Base-by-base conservation (phyloP, 1,284 basidiomycete genomes). In the Ceratobasidium sp. region DNA sequence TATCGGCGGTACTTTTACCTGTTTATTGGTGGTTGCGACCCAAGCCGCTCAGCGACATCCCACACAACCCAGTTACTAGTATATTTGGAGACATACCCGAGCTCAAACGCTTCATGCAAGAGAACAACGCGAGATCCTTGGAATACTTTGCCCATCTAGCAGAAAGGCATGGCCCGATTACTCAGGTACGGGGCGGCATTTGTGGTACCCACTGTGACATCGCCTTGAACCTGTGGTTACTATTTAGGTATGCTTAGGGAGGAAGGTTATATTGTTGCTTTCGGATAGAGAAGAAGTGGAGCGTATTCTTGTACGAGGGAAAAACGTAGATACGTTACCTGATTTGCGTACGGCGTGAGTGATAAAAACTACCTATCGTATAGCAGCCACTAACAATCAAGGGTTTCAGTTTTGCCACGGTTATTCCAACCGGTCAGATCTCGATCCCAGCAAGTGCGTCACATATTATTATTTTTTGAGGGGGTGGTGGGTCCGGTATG, bases 51-150 rank as follows among this genome's bases (percentile, higher is more conserved):
- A 27, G 22, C 8, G 13, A 34, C 34, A 53, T 68, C n/a, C 65
- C 65, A n/a, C 65, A 68, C 19, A 68, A 68, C 24, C 65, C 65
- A 8, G 19, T 68, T n/a, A 68, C 48, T 2, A 54, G 65, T 14
- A 22, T 68, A 6, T 41, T 37, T 29, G 65, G 65, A 8, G 65
- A 68, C 13, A 54, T 68, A 2, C 49, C 51, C 29, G 65, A 41
- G 4, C 34, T 68, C 22, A 14, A 5, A 5, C 48, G 49, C 9
- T 31, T 49, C 16, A 22, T 39, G 13, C 19, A 54, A 34, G 37
- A 54, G 5, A 34, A 39, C 16, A 16, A 41, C 2, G 14, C 22
- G 11, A 11, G 13, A 7, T 5, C 37, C 7, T 34, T 39, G 2
- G 65, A 68, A n/a, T 68, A 53, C 27, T 24, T 68, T 16, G 19